Conservation (phyloP, 2,329 filamentous ascomycete species). For the Mariannaea sp. region DNA sequence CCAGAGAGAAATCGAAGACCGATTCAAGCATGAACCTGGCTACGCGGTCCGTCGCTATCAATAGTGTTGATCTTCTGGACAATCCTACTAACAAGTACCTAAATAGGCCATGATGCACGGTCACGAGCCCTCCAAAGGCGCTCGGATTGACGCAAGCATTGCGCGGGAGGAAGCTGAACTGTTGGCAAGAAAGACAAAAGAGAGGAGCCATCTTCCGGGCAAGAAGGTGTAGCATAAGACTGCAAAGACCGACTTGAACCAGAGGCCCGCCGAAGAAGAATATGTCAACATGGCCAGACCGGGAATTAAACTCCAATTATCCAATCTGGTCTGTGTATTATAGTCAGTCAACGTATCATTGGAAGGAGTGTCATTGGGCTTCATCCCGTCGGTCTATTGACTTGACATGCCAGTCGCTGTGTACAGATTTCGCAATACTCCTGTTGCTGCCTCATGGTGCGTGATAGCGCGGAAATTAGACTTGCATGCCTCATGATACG, state of each 20-base stretch:
- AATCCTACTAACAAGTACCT: not conserved
- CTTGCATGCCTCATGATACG: not conserved
- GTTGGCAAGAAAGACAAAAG: slow-evolving; percentile 1
- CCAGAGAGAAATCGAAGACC: slow-evolving; percentile 5
- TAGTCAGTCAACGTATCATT: not conserved
- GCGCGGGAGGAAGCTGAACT: slow-evolving; percentile 3
- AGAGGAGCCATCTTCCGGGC: not conserved
- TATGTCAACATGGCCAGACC: not conserved
- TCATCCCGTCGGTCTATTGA: not conserved
- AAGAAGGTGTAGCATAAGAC: slow-evolving; percentile 4
- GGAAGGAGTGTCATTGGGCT: not conserved
- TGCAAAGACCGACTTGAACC: not conserved
- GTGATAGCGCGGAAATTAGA: not conserved
- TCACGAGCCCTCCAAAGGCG: not conserved
- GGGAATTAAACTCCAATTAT: not conserved
- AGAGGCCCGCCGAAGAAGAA: not conserved
- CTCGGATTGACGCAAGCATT: slow-evolving; percentile 7
- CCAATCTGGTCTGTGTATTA: not conserved
- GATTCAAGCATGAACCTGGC: slow-evolving; percentile 4
- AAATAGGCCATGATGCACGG: slow-evolving; percentile 7
- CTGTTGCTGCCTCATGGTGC: not conserved
- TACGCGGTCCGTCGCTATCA: slow-evolving; percentile 1
- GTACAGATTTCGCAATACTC: not conserved
- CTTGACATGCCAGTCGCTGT: not conserved
- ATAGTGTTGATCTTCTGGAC: slow-evolving; percentile 1